Percentiles rank a stretch among this genome's conserved stretches.
phyloP scores from a whole-genome alignment of 176 grass and related monocot species.

The Alloteropsis semialata region DNA sequence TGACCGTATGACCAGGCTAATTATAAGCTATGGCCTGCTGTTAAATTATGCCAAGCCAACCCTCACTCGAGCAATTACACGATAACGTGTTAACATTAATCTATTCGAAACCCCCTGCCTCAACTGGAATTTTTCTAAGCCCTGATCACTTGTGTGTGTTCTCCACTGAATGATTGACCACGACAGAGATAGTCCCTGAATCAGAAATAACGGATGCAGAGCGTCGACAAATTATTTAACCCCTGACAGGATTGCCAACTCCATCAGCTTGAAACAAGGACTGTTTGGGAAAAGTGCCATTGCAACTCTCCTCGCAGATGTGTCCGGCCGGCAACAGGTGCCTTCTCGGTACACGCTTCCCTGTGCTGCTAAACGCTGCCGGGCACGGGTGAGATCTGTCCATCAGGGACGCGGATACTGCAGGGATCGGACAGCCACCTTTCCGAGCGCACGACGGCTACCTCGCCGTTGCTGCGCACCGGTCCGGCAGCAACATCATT shows the following conservation, averaged over 20 bases:
- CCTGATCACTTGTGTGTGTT: not conserved
- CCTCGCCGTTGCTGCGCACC: not conserved
- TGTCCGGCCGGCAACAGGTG: not conserved
- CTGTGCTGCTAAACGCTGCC: not conserved
- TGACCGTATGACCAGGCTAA: not conserved
- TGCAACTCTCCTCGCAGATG: not conserved
- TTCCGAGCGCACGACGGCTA: not conserved
- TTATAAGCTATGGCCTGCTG: not conserved
- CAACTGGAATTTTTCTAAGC: not conserved
- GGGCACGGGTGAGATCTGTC: not conserved
- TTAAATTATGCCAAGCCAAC: not conserved
- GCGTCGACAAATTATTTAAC: not conserved
- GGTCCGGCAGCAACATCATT: not conserved
- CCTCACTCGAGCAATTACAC: not conserved
- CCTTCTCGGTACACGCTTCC: not conserved
- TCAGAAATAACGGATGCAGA: not conserved
- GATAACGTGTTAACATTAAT: not conserved
- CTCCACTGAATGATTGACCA: not conserved
- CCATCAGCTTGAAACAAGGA: not conserved
- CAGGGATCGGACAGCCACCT: not conserved
- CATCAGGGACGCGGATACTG: not conserved
- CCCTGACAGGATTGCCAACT: not conserved
- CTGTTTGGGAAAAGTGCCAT: not conserved
- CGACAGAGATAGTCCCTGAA: conserved; percentile 6
- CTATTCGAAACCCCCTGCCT: not conserved